A percentile compares a stretch with the other conserved stretches of the same genome.
These are phyloP conservation scores for Candida montana DNA, from an alignment of 805 yeast species.

Conservation along the genomic window DNA sequence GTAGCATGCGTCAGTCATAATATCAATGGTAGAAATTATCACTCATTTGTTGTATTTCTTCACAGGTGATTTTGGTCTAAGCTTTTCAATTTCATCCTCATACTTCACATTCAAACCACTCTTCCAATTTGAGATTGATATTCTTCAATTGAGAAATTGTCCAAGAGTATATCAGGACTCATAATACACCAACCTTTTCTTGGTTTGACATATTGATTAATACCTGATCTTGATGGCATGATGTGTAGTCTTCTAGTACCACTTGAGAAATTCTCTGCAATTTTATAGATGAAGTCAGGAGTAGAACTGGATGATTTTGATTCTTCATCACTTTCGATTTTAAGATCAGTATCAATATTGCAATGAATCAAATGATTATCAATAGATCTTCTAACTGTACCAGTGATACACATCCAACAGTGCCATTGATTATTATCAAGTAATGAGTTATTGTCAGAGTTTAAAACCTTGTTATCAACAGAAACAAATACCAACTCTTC, in stretches of 20 bases:
- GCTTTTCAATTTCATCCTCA: slow-evolving; percentile 64
- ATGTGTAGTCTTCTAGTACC: slow-evolving; percentile 81
- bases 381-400: slow-evolving; percentile 81
- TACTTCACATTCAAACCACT: slow-evolving; percentile 59
- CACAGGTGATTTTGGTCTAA: slow-evolving; percentile 80
- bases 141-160: slow-evolving; percentile 53
- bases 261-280: slow-evolving; percentile 85
- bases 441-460: slow-evolving; percentile 47
- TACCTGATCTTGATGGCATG: slow-evolving; percentile 67
- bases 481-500: slow-evolving; percentile 86
- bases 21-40: too few relatives aligned
- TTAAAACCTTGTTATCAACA: slow-evolving; percentile 32
- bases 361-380: slow-evolving; percentile 87
- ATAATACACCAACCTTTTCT: slow-evolving; percentile 90
- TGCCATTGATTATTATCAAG: slow-evolving; percentile 85
- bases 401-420: slow-evolving; percentile 97
- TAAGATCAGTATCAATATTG: slow-evolving; percentile 85
- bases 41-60: slow-evolving; percentile 1
- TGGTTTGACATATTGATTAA: slow-evolving; percentile 53
- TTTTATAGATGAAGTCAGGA: slow-evolving; percentile 71
- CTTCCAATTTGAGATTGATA: slow-evolving; percentile 40
- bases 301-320: slow-evolving; percentile 37
- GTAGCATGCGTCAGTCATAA: too few relatives aligned
- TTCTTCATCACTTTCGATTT: slow-evolving; percentile 47
- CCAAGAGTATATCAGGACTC: slow-evolving; percentile 75